Conservation (phyloP, 1,284 basidiomycete genomes). For the Ustilago curta region DNA sequence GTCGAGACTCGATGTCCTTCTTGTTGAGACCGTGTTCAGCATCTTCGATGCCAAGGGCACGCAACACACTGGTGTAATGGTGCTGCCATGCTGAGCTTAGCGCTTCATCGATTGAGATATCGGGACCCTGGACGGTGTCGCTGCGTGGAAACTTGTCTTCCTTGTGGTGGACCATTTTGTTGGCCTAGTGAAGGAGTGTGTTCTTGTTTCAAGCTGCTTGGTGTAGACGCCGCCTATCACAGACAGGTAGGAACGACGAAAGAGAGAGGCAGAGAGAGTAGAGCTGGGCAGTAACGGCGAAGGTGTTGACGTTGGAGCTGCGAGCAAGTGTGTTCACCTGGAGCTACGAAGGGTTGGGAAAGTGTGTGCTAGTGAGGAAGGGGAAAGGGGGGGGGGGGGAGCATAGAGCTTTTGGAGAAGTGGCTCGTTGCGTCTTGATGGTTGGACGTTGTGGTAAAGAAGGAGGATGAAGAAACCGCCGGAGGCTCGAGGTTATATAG, state of each 20-base stretch:
- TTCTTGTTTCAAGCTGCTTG: neutral
- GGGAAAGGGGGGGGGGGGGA: neutral
- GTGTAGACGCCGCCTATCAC: constrained; percentile 30
- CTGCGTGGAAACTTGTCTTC: constrained; percentile 46
- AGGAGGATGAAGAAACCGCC: constrained; percentile 43
- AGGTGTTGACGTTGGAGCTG: neutral
- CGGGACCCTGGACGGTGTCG: constrained; percentile 50
- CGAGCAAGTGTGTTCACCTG: neutral
- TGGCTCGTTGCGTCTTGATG: constrained; percentile 9
- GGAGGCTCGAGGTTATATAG: constrained; percentile 39
- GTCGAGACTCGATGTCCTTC: constrained; percentile 46
- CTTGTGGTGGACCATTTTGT: constrained; percentile 39
- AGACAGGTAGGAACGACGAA: constrained; percentile 42
- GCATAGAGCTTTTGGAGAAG: neutral
- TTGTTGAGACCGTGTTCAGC: constrained; percentile 56
- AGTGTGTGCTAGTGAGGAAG: neutral
- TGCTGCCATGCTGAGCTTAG: constrained; percentile 43
- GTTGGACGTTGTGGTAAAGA: constrained; percentile 16
- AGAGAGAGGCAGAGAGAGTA: neutral
- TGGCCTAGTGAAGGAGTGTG: neutral
- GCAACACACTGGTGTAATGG: constrained; percentile 49
- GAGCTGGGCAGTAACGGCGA: neutral
- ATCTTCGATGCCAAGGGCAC: constrained; percentile 46
- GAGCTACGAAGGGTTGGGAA: neutral
- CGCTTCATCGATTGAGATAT: constrained; percentile 41